Percentiles rank a stretch among this genome's conserved stretches.
Evolutionary conservation across 768 basidiomycete species (phyloP).

Genomic region (Hydnum rufescens): DNA sequence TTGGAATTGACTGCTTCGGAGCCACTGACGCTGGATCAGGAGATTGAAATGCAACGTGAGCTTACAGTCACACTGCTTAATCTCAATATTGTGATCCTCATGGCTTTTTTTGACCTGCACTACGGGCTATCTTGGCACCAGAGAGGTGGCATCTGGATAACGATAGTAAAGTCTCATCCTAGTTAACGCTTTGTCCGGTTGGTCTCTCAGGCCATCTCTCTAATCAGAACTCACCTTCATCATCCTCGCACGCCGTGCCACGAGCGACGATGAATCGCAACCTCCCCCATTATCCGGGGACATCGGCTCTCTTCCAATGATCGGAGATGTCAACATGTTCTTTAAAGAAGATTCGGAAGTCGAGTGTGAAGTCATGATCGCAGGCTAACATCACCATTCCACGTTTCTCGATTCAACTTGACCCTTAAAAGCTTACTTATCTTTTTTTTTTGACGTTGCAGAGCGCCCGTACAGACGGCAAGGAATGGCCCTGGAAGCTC

Average conservation of each 20-base stretch:
- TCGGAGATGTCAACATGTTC: constrained; percentile 89
- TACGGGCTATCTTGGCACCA: too few species aligned
- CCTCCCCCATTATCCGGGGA: constrained; percentile 10
- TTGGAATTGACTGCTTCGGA: constrained; percentile 69
- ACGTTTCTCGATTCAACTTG: neutral
- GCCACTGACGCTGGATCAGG: constrained; percentile 57
- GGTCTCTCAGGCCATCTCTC: neutral
- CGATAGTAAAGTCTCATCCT: constrained; percentile 35
- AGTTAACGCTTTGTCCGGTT: neutral
- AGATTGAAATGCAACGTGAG: constrained; percentile 78
- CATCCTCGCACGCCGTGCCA: constrained; percentile 40
- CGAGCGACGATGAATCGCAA: too few species aligned
- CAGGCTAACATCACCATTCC: constrained; percentile 4
- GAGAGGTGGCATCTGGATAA: constrained; percentile 73
- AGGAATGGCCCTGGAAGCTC: constrained; percentile 42
- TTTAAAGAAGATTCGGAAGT: constrained; percentile 51
- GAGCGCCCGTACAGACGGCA: constrained; percentile 47
- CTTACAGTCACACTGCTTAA: constrained; percentile 1
- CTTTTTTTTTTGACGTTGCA: constrained; percentile 16
- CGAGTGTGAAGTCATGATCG: constrained; percentile 38
- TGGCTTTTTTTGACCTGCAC: neutral
- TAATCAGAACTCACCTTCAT: constrained; percentile 70
- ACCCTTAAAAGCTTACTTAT: neutral
- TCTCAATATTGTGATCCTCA: neutral
- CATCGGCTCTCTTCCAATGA: constrained; percentile 32